Conservation (phyloP, 225 moss, liverwort and hornwort genomes). For the Sphagnum contortum region DNA sequence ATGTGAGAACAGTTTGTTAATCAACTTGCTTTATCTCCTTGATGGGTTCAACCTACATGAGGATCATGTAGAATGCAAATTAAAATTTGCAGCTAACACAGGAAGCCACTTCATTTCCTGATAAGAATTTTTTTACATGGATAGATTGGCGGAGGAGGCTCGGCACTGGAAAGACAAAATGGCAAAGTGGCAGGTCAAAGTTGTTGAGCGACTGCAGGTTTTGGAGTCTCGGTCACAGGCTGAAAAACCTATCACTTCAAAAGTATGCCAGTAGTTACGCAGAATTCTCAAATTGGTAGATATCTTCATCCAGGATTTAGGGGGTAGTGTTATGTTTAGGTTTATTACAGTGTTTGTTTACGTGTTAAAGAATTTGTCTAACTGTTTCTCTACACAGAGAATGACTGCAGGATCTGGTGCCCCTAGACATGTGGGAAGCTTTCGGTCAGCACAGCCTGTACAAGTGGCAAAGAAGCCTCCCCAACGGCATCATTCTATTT, state of each 20-base stretch:
- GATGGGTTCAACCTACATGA: too few relatives aligned
- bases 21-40: too few relatives aligned
- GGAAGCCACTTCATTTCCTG: too few relatives aligned
- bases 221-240: conserved; percentile 48
- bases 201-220: conserved; percentile 56
- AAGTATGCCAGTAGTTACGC: not conserved
- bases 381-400: conserved; percentile 11
- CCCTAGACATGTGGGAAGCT: conserved; percentile 9
- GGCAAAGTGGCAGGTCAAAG: conserved; percentile 71
- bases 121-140: not conserved
- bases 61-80: too few relatives aligned
- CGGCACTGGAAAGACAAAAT: conserved; percentile 66
- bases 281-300: not conserved
- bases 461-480: conserved; percentile 18
- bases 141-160: conserved; percentile 50
- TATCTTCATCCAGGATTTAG: too few relatives aligned
- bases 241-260: conserved; percentile 1
- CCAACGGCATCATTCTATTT: conserved; percentile 27
- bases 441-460: conserved; percentile 15
- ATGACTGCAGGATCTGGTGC: conserved; percentile 21
- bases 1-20: too few relatives aligned
- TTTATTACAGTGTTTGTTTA: not conserved
- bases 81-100: too few relatives aligned
- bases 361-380: too few relatives aligned
- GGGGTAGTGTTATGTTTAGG: not conserved